phyloP scores from a whole-genome alignment of 176 grass and related monocot species.

The Juncus effusus region DNA sequence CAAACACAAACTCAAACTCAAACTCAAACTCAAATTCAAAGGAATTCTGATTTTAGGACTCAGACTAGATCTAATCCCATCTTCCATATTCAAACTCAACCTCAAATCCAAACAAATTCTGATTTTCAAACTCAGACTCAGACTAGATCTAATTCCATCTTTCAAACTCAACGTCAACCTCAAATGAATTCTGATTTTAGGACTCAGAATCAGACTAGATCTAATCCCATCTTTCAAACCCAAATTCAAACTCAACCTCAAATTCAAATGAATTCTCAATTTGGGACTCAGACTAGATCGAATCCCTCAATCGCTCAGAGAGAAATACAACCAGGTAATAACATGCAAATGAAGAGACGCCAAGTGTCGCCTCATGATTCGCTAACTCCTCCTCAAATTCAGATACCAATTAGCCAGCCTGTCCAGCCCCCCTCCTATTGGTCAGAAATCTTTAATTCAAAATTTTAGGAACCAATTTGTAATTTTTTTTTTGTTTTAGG shows the following conservation, averaged over 20 bases:
- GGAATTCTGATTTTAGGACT: too few relatives aligned
- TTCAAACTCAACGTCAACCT: background rate
- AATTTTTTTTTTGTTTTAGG: conserved; percentile 41
- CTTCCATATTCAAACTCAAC: too few relatives aligned
- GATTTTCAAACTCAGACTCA: too few relatives aligned
- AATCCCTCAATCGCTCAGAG: background rate
- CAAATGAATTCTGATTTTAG: too few relatives aligned
- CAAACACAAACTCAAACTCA: too few relatives aligned
- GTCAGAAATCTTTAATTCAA: conserved; percentile 33
- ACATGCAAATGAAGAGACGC: background rate
- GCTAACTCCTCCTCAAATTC: conserved; percentile 23
- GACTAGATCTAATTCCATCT: too few relatives aligned
- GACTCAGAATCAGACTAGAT: too few relatives aligned
- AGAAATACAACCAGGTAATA: conserved; percentile 14
- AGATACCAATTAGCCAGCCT: conserved; percentile 16
- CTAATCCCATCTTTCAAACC: too few relatives aligned
- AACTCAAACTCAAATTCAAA: too few relatives aligned
- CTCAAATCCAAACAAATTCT: too few relatives aligned
- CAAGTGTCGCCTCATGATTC: background rate
- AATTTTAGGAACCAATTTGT: conserved; percentile 43
- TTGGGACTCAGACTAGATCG: background rate
- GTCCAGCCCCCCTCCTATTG: conserved; percentile 21
- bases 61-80: too few relatives aligned
- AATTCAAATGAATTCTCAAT: conserved; percentile 4
- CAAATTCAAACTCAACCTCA: background rate